phyloP scores from a whole-genome alignment of 345 rosid genomes.

The Eucalyptus sideroxylon region DNA sequence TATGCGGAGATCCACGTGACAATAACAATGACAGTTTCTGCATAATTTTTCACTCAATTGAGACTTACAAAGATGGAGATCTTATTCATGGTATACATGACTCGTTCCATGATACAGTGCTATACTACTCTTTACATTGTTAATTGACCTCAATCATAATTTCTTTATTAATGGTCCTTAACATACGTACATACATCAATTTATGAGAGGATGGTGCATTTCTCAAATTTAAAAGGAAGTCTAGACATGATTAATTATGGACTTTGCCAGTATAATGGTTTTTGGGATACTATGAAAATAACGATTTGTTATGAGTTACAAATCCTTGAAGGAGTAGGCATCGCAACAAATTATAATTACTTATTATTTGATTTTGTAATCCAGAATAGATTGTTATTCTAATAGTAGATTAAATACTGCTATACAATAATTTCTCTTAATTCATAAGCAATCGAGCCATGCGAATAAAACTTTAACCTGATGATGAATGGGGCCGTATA shows the following conservation, averaged over 20 bases:
- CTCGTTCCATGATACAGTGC: not conserved
- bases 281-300: too few relatives aligned
- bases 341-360: too few relatives aligned
- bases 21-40: not conserved
- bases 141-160: not conserved
- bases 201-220: not conserved
- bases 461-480: not conserved
- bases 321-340: too few relatives aligned
- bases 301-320: too few relatives aligned
- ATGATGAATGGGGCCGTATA: not conserved
- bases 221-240: not conserved
- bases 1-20: not conserved
- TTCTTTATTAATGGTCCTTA: not conserved
- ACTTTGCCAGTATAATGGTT: too few relatives aligned
- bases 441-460: not conserved
- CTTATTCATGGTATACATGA: not conserved
- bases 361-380: too few relatives aligned
- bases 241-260: not conserved
- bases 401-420: rapidly evolving
- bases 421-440: too few relatives aligned
- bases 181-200: not conserved
- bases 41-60: not conserved
- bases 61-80: not conserved
- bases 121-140: not conserved
- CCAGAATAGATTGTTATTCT: rapidly evolving